Conservation (phyloP, 202 grass and related monocot species). For the Zizania palustris region DNA sequence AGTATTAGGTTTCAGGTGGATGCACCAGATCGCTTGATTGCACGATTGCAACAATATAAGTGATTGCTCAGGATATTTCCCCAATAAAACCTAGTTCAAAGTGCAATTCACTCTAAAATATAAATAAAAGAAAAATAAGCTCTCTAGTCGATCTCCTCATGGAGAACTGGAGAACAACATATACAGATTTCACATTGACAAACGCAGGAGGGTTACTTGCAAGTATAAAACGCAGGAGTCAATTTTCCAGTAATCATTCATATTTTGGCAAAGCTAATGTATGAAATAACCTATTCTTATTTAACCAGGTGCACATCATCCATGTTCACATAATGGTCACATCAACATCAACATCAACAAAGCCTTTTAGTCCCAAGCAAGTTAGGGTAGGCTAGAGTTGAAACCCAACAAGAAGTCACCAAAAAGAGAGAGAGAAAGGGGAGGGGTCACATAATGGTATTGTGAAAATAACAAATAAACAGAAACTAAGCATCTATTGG, state of each 20-base stretch:
- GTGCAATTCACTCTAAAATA: background rate
- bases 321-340: background rate
- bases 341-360: background rate
- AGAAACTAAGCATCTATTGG: constrained; percentile 6
- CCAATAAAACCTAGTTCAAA: too few relatives aligned
- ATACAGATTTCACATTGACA: background rate
- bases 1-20: too few relatives aligned
- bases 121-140: background rate
- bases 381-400: too few relatives aligned
- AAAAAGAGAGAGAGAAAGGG: too few relatives aligned
- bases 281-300: constrained; percentile 12
- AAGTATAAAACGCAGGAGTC: background rate
- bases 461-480: background rate
- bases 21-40: too few relatives aligned
- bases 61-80: too few relatives aligned
- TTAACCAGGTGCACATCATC: constrained; percentile 7
- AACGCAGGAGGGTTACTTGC: background rate
- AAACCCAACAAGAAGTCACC: too few relatives aligned
- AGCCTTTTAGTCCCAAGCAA: too few relatives aligned
- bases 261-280: background rate
- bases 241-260: background rate
- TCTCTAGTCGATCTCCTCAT: background rate
- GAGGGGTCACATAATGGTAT: background rate
- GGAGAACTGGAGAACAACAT: constrained; percentile 14
- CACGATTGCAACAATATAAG: too few relatives aligned